Evolutionary conservation across 805 yeast species (phyloP).

Genomic region (Kuraishia piskuri): DNA sequence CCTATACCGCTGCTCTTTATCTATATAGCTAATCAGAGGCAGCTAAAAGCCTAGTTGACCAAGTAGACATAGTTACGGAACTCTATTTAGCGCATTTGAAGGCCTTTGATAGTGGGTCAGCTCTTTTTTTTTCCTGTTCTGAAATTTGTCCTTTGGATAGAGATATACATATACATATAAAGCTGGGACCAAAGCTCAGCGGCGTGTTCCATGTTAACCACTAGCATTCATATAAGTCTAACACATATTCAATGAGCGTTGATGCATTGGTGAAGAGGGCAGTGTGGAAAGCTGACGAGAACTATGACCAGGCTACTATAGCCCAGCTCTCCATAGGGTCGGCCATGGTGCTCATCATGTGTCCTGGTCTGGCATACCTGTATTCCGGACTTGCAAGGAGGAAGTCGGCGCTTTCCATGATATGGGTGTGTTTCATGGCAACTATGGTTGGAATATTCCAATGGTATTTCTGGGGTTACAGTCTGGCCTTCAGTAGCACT

Average conservation of each 20-base stretch:
- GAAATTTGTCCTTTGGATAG: neutral
- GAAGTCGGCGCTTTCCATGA: slow-evolving; percentile 80
- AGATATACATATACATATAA: too few relatives aligned
- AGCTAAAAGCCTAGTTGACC: neutral
- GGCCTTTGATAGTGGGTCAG: neutral
- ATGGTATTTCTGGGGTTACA: slow-evolving; percentile 99
- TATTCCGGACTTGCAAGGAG: slow-evolving; percentile 89
- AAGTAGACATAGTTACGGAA: neutral
- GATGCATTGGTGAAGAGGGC: neutral
- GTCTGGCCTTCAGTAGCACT: slow-evolving; percentile 75
- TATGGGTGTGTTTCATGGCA: slow-evolving; percentile 72
- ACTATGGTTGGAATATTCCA: slow-evolving; percentile 71
- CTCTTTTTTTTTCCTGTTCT: neutral
- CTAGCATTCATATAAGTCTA: too few relatives aligned
- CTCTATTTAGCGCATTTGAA: neutral
- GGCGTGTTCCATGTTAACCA: neutral
- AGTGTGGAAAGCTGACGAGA: slow-evolving; percentile 13
- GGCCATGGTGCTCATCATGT: slow-evolving; percentile 79
- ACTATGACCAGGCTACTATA: slow-evolving; percentile 37
- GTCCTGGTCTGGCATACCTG: slow-evolving; percentile 88
- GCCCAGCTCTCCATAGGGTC: slow-evolving; percentile 51
- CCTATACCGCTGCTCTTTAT: too few relatives aligned
- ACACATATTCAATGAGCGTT: neutral
- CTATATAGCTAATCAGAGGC: neutral
- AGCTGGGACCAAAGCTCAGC: neutral